Evolutionary conservation across 805 yeast genomes (phyloP).

Genomic region (Yarrowia hollandica): DNA sequence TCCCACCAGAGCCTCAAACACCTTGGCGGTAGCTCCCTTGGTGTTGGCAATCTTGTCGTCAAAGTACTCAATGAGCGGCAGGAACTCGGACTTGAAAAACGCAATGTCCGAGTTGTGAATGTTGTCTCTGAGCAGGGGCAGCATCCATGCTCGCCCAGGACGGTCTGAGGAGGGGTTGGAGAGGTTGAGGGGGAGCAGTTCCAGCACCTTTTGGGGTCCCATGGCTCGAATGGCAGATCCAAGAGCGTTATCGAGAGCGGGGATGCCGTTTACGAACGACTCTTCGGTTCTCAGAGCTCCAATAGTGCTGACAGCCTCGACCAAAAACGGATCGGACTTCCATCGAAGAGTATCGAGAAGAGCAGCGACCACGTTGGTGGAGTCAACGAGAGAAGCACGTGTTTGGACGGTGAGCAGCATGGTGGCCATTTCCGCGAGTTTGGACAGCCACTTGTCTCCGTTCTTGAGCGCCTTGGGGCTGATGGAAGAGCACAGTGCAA

Average conservation of each 20-base stretch:
- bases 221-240: constrained; percentile 73
- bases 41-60: constrained; percentile 33
- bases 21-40: constrained; percentile 58
- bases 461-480: constrained; percentile 58
- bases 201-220: constrained; percentile 84
- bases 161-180: constrained; percentile 50
- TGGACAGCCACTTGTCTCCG: constrained; percentile 41
- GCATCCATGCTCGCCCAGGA: constrained; percentile 93
- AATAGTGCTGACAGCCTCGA: constrained; percentile 64
- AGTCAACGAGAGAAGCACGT: constrained; percentile 72
- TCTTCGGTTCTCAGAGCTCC: constrained; percentile 88
- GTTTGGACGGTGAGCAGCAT: constrained; percentile 70
- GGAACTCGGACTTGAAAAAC: constrained; percentile 60
- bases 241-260: constrained; percentile 77
- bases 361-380: constrained; percentile 65
- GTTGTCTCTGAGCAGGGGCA: constrained; percentile 87
- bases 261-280: constrained; percentile 60
- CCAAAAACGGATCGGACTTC: constrained; percentile 69
- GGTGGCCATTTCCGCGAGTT: constrained; percentile 55
- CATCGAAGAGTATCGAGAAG: constrained; percentile 62
- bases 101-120: constrained; percentile 68
- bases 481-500: constrained; percentile 70
- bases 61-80: constrained; percentile 56
- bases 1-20: constrained; percentile 80
- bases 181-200: constrained; percentile 76